phyloP scores from a whole-genome alignment of 345 rosid species.

The Dimocarpus longan region DNA sequence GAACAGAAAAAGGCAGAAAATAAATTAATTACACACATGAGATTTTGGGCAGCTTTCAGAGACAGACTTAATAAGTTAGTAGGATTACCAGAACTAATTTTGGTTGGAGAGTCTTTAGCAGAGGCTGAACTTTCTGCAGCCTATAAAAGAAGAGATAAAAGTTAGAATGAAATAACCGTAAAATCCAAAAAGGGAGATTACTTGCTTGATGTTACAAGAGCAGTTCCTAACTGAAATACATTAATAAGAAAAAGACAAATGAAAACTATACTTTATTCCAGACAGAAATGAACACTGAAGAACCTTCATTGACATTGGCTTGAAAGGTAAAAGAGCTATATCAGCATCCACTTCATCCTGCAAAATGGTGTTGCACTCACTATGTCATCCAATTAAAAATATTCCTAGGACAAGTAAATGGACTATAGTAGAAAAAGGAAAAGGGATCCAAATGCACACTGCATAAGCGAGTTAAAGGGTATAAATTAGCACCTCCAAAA shows the following conservation, averaged over 20 bases:
- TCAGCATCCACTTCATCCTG: constrained; percentile 63
- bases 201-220: too few species aligned
- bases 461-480: constrained; percentile 5
- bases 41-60: not conserved
- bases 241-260: not conserved
- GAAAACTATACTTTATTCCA: constrained; percentile 58
- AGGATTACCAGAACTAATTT: constrained; percentile 61
- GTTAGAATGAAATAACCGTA: not conserved
- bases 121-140: constrained; percentile 47
- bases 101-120: constrained; percentile 63
- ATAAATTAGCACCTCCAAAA: constrained; percentile 61
- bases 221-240: not conserved
- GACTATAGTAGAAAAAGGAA: not conserved
- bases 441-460: not conserved
- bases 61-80: constrained; percentile 9
- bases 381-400: constrained; percentile 18
- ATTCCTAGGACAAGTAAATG: constrained; percentile 6
- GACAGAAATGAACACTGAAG: constrained; percentile 81
- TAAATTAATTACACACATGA: not conserved
- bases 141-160: constrained; percentile 31
- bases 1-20: constrained; percentile 17
- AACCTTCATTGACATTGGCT: constrained; percentile 72
- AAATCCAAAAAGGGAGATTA: not conserved
- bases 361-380: constrained; percentile 28
- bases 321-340: constrained; percentile 74